These are phyloP conservation scores for Paramecium sonneborni DNA, from an alignment of 73 alveolate species.

Conservation along the genomic window DNA sequence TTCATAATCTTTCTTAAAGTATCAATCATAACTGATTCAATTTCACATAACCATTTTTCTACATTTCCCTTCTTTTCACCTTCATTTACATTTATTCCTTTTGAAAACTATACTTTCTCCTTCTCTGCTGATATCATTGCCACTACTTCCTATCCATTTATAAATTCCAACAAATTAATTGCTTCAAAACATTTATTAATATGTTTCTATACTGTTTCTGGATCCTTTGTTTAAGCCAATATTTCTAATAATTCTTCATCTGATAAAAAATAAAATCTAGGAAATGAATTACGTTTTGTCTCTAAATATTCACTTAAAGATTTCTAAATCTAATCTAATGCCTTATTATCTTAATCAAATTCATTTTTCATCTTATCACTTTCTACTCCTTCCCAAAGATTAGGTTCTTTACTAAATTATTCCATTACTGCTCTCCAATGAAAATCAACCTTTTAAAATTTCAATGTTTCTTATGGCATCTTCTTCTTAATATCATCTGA, in stretches of 20 bases:
- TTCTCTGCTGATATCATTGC: conserved; percentile 95
- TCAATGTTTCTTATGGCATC: conserved; percentile 88
- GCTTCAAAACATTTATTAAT: conserved; percentile 98
- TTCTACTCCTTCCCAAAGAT: conserved; percentile 67
- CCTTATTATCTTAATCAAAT: conserved; percentile 90
- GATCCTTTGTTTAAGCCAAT: conserved; percentile 97
- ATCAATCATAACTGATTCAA: conserved; percentile 90
- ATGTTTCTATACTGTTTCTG: conserved; percentile 94
- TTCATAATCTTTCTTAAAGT: conserved; percentile 83
- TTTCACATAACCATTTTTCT: conserved; percentile 95
- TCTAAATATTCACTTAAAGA: conserved; percentile 97
- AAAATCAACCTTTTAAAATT: conserved; percentile 91
- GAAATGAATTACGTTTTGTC: conserved; percentile 95
- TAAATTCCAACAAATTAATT: conserved; percentile 86
- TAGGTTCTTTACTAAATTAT: conserved; percentile 72
- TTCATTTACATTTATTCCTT: conserved; percentile 89
- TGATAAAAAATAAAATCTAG: conserved; percentile 95
- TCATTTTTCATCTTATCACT: conserved; percentile 77
- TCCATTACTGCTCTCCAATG: conserved; percentile 96
- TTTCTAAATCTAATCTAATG: conserved; percentile 97
- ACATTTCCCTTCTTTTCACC: conserved; percentile 97
- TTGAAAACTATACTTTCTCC: conserved; percentile 87
- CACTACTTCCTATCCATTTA: conserved; percentile 32
- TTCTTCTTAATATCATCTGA: conserved; percentile 98
- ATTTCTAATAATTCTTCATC: conserved; percentile 97